Percentiles rank a stretch among this genome's conserved stretches.
phyloP scores from a whole-genome alignment of 1,284 basidiomycete genomes.

The Boletus holoroseus region DNA sequence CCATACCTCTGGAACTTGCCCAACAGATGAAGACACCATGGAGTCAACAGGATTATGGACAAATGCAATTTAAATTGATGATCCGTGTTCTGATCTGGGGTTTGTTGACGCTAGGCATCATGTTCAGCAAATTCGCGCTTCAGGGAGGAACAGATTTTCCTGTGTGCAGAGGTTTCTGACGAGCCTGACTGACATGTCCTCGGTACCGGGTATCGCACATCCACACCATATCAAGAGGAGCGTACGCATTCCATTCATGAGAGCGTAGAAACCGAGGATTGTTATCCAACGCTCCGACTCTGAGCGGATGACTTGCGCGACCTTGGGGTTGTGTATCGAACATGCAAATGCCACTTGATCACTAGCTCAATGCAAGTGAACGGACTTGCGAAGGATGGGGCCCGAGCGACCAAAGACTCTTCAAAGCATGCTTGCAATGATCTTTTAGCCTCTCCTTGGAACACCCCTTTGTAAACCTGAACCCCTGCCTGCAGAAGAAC shows the following conservation, averaged over 20 bases:
- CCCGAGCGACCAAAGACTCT: not conserved
- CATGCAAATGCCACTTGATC: not conserved
- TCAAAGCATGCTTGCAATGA: not conserved
- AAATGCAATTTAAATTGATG: not conserved
- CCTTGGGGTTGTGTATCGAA: not conserved
- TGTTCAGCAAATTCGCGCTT: not conserved
- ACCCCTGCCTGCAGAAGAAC: slow-evolving; percentile 26
- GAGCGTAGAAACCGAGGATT: not conserved
- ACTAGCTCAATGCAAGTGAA: not conserved
- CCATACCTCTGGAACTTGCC: not conserved
- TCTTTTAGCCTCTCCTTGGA: slow-evolving; percentile 23
- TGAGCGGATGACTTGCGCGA: slow-evolving; percentile 1
- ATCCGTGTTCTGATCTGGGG: not conserved
- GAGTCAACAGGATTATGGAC: not conserved
- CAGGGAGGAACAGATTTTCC: not conserved
- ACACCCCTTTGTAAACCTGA: slow-evolving; percentile 26
- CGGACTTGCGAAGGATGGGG: not conserved
- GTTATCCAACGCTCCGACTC: not conserved
- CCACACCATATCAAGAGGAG: slow-evolving; percentile 2
- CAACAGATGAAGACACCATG: not conserved
- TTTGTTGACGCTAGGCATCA: not conserved
- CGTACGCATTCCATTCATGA: slow-evolving; percentile 3
- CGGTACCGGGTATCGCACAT: not conserved
- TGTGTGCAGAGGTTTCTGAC: not conserved
- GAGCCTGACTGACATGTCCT: not conserved